A percentile compares a stretch with the other conserved stretches of the same genome.
phyloP scores from a whole-genome alignment of 2,329 filamentous ascomycete species.

The Monascus ruber region DNA sequence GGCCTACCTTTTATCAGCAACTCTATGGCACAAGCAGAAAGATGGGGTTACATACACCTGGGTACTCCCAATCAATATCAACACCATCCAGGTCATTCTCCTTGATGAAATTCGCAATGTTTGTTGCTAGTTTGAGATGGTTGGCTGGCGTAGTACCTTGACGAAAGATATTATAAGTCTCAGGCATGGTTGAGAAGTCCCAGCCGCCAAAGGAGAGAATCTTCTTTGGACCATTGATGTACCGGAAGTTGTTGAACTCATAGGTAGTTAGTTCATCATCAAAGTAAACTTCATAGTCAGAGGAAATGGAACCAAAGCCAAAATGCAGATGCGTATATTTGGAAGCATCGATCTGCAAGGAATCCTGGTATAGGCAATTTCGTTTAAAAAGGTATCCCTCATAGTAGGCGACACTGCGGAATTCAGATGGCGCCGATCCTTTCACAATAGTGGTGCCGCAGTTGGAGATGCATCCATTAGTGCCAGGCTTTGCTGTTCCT shows the following conservation, averaged over 20 bases:
- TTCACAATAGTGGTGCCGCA: too few relatives aligned
- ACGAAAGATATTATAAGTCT: conserved; percentile 29
- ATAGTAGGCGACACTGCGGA: too few relatives aligned
- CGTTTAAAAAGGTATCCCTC: conserved; percentile 21
- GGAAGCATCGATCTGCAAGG: conserved; percentile 8
- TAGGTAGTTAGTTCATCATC: conserved; percentile 8
- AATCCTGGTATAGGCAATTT: conserved; percentile 18
- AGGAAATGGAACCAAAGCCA: conserved; percentile 24
- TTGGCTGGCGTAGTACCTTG: conserved; percentile 29
- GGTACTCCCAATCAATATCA: too few relatives aligned
- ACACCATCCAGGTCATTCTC: conserved; percentile 31
- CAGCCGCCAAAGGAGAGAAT: conserved; percentile 38
- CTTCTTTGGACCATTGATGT: conserved; percentile 19
- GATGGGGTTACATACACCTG: too few relatives aligned
- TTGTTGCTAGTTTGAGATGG: conserved; percentile 24
- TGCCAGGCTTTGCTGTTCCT: too few relatives aligned
- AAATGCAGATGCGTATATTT: conserved; percentile 26
- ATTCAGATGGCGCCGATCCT: too few relatives aligned
- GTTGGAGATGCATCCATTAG: too few relatives aligned
- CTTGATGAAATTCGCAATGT: conserved; percentile 30
- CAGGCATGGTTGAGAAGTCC: conserved; percentile 29
- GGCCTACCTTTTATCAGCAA: too few relatives aligned
- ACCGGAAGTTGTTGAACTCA: conserved; percentile 25
- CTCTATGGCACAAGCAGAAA: too few relatives aligned
- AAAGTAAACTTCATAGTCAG: conserved; percentile 19